These are phyloP conservation scores for Phytophthora aleatoria DNA, from an alignment of 352 stramenopile genomes.

Conservation along the genomic window DNA sequence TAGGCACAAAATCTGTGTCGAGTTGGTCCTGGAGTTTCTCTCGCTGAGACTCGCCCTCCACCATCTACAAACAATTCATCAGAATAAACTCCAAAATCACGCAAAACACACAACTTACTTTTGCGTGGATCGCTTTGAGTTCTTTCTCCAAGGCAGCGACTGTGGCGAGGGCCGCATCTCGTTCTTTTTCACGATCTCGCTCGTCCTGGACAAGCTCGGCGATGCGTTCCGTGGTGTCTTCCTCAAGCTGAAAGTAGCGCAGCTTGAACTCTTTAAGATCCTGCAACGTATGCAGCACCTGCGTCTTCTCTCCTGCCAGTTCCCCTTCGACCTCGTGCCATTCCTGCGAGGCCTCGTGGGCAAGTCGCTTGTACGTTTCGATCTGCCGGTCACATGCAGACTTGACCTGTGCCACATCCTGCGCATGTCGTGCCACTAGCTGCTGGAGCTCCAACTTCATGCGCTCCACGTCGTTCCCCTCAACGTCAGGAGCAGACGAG, in stretches of 20 bases:
- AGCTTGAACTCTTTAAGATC: slow-evolving; percentile 82
- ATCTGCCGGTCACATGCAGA: slow-evolving; percentile 62
- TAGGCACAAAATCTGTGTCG: slow-evolving; percentile 59
- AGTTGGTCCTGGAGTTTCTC: slow-evolving; percentile 48
- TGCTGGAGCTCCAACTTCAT: slow-evolving; percentile 34
- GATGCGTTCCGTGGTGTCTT: slow-evolving; percentile 63
- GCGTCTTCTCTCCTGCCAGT: slow-evolving; percentile 57
- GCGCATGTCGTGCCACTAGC: slow-evolving; percentile 47
- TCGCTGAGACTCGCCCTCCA: slow-evolving; percentile 32
- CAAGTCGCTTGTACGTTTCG: slow-evolving; percentile 65
- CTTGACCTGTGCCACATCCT: slow-evolving; percentile 51
- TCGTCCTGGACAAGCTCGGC: slow-evolving; percentile 68
- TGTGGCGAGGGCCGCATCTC: slow-evolving; percentile 23
- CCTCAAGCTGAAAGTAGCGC: slow-evolving; percentile 66
- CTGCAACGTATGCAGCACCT: slow-evolving; percentile 55
- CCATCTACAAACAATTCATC: slow-evolving; percentile 30
- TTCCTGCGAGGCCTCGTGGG: slow-evolving; percentile 61
- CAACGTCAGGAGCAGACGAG: not conserved
- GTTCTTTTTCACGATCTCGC: slow-evolving; percentile 52
- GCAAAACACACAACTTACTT: slow-evolving; percentile 26
- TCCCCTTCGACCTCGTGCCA: slow-evolving; percentile 77
- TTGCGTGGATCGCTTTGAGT: slow-evolving; percentile 37
- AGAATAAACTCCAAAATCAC: not conserved
- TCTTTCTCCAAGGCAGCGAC: slow-evolving; percentile 37
- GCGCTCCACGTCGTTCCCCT: slow-evolving; percentile 20